phyloP scores from a whole-genome alignment of 2,329 filamentous ascomycete genomes.

The Furcasterigmium furcatum region DNA sequence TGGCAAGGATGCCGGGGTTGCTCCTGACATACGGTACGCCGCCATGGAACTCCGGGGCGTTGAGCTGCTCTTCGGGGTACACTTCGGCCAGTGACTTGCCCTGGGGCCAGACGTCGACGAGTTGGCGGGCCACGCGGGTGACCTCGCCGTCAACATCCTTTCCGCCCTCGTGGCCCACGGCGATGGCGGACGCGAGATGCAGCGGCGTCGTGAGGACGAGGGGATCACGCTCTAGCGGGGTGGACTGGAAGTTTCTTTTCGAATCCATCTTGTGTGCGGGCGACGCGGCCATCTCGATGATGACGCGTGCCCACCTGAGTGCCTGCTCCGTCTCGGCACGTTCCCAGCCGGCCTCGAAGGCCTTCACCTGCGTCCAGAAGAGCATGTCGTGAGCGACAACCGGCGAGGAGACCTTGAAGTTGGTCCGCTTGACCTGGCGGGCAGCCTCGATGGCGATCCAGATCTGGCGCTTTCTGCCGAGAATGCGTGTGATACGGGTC shows the following conservation, averaged over 20 bases:
- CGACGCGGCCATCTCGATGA: slow-evolving; percentile 47
- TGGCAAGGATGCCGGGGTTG: slow-evolving; percentile 14
- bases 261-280: slow-evolving; percentile 28
- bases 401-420: slow-evolving; percentile 35
- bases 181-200: slow-evolving; percentile 38
- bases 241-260: too few relatives aligned
- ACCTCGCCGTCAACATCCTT: slow-evolving; percentile 29
- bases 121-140: slow-evolving; percentile 28
- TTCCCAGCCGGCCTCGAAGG: slow-evolving; percentile 31
- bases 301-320: slow-evolving; percentile 39
- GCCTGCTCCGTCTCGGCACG: slow-evolving; percentile 34
- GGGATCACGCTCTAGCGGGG: slow-evolving; percentile 36
- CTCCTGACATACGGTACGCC: slow-evolving; percentile 23
- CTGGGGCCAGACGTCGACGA: slow-evolving; percentile 38
- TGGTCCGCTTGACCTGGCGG: slow-evolving; percentile 41
- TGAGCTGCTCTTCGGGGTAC: slow-evolving; percentile 25
- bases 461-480: slow-evolving; percentile 36
- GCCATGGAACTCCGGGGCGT: slow-evolving; percentile 19
- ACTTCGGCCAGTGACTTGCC: slow-evolving; percentile 29
- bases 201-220: slow-evolving; percentile 37
- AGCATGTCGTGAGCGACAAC: slow-evolving; percentile 38
- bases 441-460: slow-evolving; percentile 47
- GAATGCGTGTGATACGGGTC: slow-evolving; percentile 35
- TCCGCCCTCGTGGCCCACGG: slow-evolving; percentile 24
- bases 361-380: slow-evolving; percentile 35